phyloP scores from a whole-genome alignment of 306 rosid genomes.

The Dryas octopetala region DNA sequence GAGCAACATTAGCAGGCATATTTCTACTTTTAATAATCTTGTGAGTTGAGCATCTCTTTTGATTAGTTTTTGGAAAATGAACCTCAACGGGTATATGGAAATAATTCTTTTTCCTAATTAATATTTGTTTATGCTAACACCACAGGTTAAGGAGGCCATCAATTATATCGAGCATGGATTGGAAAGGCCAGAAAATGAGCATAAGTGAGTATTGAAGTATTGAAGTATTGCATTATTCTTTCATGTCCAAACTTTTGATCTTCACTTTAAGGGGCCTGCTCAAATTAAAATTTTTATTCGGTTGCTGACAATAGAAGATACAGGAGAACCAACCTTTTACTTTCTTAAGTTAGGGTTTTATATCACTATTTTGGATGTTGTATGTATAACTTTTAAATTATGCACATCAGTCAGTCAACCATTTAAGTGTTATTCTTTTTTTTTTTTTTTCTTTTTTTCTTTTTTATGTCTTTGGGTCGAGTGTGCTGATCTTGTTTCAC shows the following conservation, averaged over 20 bases:
- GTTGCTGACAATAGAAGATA: neutral
- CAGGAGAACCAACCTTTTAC: neutral
- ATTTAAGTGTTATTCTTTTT: neutral
- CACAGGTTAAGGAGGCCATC: constrained; percentile 73
- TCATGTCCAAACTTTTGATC: constrained; percentile 14
- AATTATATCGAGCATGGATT: constrained; percentile 43
- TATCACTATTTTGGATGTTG: neutral
- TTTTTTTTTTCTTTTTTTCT: too few species aligned
- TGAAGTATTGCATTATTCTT: neutral
- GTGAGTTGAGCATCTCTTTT: constrained; percentile 50
- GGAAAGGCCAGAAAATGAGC: constrained; percentile 49
- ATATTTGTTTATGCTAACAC: constrained; percentile 12
- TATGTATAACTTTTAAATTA: neutral
- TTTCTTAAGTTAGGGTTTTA: neutral
- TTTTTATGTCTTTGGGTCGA: too few species aligned
- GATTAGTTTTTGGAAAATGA: neutral
- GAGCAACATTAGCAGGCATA: constrained; percentile 58
- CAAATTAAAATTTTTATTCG: neutral
- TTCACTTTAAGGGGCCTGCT: neutral
- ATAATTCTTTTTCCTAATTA: constrained; percentile 6
- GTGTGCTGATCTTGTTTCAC: neutral
- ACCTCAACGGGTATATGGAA: constrained; percentile 11
- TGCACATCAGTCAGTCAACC: neutral
- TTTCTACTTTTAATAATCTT: constrained; percentile 46
- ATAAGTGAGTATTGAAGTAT: constrained; percentile 43